phyloP scores from a whole-genome alignment of 192 early-diverging fungal genomes.

The Coemansia sp. region DNA sequence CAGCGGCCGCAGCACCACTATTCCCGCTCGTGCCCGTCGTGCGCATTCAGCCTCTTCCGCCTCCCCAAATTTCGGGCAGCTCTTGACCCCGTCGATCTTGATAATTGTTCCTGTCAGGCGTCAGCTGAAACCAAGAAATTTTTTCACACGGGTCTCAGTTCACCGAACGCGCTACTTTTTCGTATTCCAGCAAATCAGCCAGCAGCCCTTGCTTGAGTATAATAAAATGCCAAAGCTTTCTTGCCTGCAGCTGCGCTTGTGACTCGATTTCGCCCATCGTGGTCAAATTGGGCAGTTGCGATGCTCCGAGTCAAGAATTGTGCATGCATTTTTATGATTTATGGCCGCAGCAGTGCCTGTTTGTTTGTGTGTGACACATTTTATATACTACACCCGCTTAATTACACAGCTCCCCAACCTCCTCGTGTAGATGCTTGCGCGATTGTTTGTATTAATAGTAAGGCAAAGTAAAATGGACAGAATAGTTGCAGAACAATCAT shows the following conservation, averaged over 20 bases:
- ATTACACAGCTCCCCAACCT: not conserved
- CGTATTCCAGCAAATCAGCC: not conserved
- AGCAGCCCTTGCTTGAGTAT: too few species aligned
- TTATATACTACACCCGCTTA: not conserved
- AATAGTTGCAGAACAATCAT: not conserved
- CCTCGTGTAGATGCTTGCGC: not conserved
- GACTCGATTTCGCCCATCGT: too few species aligned
- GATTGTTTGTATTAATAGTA: not conserved
- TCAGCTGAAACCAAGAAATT: constrained; percentile 2
- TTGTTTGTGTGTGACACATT: too few species aligned
- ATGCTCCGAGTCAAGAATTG: too few species aligned
- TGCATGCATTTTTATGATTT: too few species aligned
- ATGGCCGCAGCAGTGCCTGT: too few species aligned
- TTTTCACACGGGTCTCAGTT: not conserved
- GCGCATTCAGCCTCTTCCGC: not conserved
- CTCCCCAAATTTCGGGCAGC: not conserved
- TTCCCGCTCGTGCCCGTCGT: not conserved
- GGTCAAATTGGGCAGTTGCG: too few species aligned
- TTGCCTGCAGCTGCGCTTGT: too few species aligned
- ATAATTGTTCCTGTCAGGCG: not conserved
- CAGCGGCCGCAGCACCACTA: not conserved
- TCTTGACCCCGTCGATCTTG: constrained; percentile 1
- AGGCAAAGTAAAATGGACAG: not conserved
- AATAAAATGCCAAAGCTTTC: too few species aligned
- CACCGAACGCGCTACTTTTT: not conserved